Evolutionary conservation across 208 protist genomes (phyloP), one percentile per base, ranked within the genome.

Genomic region (Borovskyia barvae): DNA sequence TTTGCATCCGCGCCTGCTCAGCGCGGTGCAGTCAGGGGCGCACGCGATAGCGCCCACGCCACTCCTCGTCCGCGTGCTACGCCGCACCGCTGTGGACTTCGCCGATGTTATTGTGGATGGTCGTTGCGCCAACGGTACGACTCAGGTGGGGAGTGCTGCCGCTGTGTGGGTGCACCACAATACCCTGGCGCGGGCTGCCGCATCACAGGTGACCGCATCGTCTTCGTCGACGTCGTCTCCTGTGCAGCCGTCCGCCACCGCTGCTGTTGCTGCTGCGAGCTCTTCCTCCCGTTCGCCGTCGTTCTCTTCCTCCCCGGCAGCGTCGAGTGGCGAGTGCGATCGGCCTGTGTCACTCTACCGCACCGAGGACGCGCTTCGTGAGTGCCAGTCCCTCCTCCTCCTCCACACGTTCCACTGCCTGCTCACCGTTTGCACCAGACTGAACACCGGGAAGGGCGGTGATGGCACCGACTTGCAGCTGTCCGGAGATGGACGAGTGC

Each of bases 61-160:
- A 7, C 81, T 91, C 24, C 72, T 80, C 37, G 33, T 53, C 7
- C 77, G 80, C 17, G 75, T 91, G 17, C 61, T 91, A 46, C 64
- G 66, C 0, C 72, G 65, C 48, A 87, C 80, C 1, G 73, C 66
- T 20, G 46, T 25, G 0, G 84, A 87, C 66, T 86, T 87, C 40
- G 74, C 80, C 4, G 84, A 91, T 52, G 53, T 85, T 25, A 64
- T 91, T 8, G 72, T 91, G 0, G 84, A 91, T 47, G 75, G 68
- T 15, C 84, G 84, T 28, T 78, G 80, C 46, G 80, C 77, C 25
- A 80, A 46, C 17, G 70, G 68, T 30, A 72, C 60, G 30, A 41
- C 43, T 3, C 57, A 45, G 54, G 54, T 63, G 9, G 71, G 73
- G 32, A 83, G 53, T 17, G 77, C 75, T 0, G 73, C 66, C 1